Percentiles rank a stretch among this genome's conserved stretches.
phyloP scores from a whole-genome alignment of 805 yeast genomes.

The Priceomyces medius region DNA sequence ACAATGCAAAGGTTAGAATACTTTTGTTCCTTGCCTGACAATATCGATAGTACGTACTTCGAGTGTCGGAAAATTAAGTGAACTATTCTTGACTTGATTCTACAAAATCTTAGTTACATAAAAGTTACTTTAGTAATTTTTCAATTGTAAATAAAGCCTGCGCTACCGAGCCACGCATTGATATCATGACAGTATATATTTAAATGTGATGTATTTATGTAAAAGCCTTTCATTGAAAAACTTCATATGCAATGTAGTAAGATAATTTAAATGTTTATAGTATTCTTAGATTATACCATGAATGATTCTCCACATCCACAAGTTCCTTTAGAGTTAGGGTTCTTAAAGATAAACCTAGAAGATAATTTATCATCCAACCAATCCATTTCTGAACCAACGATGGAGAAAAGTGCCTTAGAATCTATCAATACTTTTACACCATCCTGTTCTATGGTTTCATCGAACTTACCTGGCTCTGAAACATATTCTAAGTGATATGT shows the following conservation, averaged over 20 bases:
- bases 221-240: not conserved
- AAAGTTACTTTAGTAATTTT: not conserved
- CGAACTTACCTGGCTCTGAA: constrained; percentile 87
- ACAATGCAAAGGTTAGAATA: constrained; percentile 50
- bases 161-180: not conserved
- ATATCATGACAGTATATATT: not conserved
- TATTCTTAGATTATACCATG: constrained; percentile 63
- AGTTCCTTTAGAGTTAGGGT: constrained; percentile 96
- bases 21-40: constrained; percentile 50
- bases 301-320: constrained; percentile 99
- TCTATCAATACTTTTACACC: constrained; percentile 91
- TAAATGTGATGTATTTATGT: not conserved
- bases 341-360: constrained; percentile 85
- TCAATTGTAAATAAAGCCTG: not conserved
- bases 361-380: constrained; percentile 93
- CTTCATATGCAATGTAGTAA: constrained; percentile 1
- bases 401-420: constrained; percentile 92
- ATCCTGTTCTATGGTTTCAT: constrained; percentile 89
- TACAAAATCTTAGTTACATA: not conserved
- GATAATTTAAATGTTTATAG: not conserved
- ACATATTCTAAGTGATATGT: constrained; percentile 92
- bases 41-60: constrained; percentile 49
- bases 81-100: not conserved
- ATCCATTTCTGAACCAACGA: constrained; percentile 98
- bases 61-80: constrained; percentile 45